Percentiles rank a stretch among this genome's conserved stretches.
These are phyloP conservation scores for Lolium rigidum DNA, from an alignment of 176 grass and related monocot genomes.

Conservation along the genomic window DNA sequence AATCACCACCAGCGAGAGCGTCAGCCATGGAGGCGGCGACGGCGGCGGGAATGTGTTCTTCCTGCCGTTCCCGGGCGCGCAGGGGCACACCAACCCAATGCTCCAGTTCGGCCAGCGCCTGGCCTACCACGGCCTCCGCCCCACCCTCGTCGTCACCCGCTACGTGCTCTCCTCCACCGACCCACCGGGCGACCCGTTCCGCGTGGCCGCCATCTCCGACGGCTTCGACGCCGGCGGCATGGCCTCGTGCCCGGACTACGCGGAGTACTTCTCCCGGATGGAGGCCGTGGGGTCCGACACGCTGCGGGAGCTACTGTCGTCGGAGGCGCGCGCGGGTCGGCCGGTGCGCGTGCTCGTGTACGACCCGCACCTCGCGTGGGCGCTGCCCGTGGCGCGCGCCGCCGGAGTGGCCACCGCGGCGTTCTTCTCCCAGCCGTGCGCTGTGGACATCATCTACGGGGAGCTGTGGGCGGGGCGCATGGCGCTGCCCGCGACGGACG, in stretches of 20 bases:
- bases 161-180: background rate
- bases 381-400: background rate
- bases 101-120: conserved; percentile 36
- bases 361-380: conserved; percentile 6
- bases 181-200: background rate
- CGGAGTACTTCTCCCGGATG: background rate
- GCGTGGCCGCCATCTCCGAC: conserved; percentile 31
- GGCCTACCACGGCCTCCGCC: conserved; percentile 29
- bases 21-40: background rate
- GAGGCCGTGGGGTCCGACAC: background rate
- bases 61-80: background rate
- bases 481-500: background rate
- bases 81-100: conserved; percentile 38
- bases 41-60: background rate
- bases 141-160: background rate
- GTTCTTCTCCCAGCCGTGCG: conserved; percentile 4
- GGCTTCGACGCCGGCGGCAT: conserved; percentile 29
- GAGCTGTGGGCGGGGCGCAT: background rate
- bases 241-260: background rate
- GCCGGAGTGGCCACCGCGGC: background rate
- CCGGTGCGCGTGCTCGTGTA: background rate
- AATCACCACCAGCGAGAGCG: background rate
- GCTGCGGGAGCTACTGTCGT: background rate
- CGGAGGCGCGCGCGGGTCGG: background rate
- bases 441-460: background rate